Evolutionary conservation across 257 asterid species (phyloP).

Genomic region (Solanum pinnatisectum): DNA sequence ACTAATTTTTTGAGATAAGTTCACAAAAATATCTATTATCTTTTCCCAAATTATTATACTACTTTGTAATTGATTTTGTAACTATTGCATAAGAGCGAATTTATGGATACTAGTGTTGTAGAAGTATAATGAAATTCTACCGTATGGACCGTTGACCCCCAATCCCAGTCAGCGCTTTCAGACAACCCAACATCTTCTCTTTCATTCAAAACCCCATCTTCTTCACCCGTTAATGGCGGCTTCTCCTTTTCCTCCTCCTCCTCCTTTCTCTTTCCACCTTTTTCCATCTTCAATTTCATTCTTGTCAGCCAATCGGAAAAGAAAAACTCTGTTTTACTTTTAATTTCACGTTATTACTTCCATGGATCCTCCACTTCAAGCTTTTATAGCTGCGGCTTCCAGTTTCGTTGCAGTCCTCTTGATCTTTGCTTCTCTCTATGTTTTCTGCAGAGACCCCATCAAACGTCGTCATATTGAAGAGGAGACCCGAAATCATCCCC

Average conservation of each 20-base stretch:
- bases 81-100: too few relatives aligned
- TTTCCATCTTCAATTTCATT: neutral
- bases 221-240: slow-evolving; percentile 55
- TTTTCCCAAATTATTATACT: too few relatives aligned
- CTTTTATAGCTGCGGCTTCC: slow-evolving; percentile 36
- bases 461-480: slow-evolving; percentile 16
- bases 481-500: slow-evolving; percentile 6
- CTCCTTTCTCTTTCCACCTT: neutral
- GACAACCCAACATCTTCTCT: slow-evolving; percentile 20
- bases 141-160: slow-evolving; percentile 30
- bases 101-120: too few relatives aligned
- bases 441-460: slow-evolving; percentile 25
- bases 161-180: slow-evolving; percentile 32
- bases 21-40: too few relatives aligned
- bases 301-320: neutral
- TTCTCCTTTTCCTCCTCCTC: neutral
- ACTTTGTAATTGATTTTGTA: too few relatives aligned
- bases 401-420: slow-evolving; percentile 38
- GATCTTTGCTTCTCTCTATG: slow-evolving; percentile 25
- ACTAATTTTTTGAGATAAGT: too few relatives aligned
- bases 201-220: slow-evolving; percentile 10
- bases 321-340: neutral
- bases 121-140: neutral
- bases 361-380: slow-evolving; percentile 34
- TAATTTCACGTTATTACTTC: neutral